These are phyloP conservation scores for Phytophthora syringae DNA, from an alignment of 352 stramenopile genomes.

Conservation along the genomic window DNA sequence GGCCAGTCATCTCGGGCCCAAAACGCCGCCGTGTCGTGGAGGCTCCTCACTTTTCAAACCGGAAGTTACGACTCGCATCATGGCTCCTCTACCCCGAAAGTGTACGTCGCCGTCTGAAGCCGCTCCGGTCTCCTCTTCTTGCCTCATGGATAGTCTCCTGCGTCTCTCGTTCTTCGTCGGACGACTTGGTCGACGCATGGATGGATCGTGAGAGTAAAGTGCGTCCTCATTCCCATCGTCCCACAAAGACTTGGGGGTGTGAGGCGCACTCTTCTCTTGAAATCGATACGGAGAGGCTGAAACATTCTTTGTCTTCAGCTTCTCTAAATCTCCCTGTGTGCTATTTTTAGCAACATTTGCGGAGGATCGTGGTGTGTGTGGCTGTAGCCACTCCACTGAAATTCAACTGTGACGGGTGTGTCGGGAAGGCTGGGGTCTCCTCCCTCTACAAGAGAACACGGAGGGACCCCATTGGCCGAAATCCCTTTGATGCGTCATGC, in stretches of 20 bases:
- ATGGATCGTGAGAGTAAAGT: constrained; percentile 90
- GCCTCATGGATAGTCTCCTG: constrained; percentile 65
- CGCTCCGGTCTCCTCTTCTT: constrained; percentile 6
- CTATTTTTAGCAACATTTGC: constrained; percentile 59
- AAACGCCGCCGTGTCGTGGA: neutral
- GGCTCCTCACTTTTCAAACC: constrained; percentile 86
- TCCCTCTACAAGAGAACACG: neutral
- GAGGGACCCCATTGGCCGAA: no score
- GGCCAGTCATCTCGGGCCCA: constrained; percentile 37
- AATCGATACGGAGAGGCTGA: constrained; percentile 74
- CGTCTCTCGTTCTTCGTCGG: constrained; percentile 18
- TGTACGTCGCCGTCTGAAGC: constrained; percentile 62
- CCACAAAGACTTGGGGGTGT: neutral
- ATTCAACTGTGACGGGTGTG: constrained; percentile 89
- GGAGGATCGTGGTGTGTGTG: constrained; percentile 90
- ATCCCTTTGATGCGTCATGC: constrained; percentile 48
- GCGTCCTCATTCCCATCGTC: neutral
- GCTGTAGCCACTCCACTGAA: constrained; percentile 84
- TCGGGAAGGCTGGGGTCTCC: constrained; percentile 33
- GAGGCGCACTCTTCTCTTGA: constrained; percentile 75
- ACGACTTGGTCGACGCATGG: constrained; percentile 42
- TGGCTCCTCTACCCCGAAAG: constrained; percentile 78
- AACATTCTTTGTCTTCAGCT: no score
- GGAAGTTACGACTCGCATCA: constrained; percentile 79
- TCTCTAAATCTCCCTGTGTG: constrained; percentile 82